Evolutionary conservation across 169 alveolate genomes (phyloP), one percentile per base, ranked within the genome.

Genomic region (Plasmodium relictum): DNA sequence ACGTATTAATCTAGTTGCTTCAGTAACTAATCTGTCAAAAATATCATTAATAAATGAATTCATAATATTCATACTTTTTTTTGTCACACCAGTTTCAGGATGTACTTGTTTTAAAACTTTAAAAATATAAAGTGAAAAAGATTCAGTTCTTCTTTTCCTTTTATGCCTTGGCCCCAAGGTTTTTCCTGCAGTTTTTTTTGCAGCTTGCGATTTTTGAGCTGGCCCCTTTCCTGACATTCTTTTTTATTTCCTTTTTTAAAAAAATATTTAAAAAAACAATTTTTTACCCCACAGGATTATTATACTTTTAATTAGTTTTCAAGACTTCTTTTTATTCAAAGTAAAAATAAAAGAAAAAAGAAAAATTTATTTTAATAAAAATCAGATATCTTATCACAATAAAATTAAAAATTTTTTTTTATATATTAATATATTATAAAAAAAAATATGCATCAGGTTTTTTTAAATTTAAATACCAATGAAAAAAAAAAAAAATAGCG

Each of bases 11-110:
- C 98, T 96, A 73, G 98, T 96, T 83, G 99, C 98, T 92, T 98
- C 99, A 59, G 97, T 96, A 73, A 99, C 98, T 92, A 97, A 96
- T 93, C 99, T 96, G 95, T 98, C 99, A 96, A 98, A 98, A 92
- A 97, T 97, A 94, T 98, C 99, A 94, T 97, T 97, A 73, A 98
- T 97, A 95, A 98, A 97, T 20, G 99, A 98, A 96, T 98, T 98
- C 99, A 98, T 98, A 95, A 98, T 98, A 93, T 96, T 96, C 99
- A 98, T 98, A 61, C 99, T 97, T 95, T 97, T 97, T 97, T 98
- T 98, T 85, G 99, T 97, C 89, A 98, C 97, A 73, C 99, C 99
- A 71, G 98, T 97, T 88, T 98, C 99, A 39, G 99, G 99, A 95
- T 98, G 99, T 87, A 98, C 99, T 95, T 98, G 99, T 93, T 98